A percentile compares a stretch with the other conserved stretches of the same genome.
These are phyloP conservation scores for Tylopilus orsonianus DNA, from an alignment of 1,284 basidiomycete genomes.

Conservation along the genomic window DNA sequence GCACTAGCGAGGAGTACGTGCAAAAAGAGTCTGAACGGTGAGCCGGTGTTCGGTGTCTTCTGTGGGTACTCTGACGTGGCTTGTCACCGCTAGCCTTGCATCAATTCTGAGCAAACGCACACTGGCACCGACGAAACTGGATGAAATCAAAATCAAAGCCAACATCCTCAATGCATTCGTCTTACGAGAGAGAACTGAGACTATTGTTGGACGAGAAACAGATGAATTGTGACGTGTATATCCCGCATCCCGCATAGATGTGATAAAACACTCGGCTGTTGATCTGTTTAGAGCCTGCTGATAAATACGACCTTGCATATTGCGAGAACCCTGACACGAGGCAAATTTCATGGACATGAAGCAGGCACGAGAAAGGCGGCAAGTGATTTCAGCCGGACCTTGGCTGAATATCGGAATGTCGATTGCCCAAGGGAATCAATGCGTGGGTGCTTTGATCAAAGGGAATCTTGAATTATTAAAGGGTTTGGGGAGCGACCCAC, in stretches of 20 bases:
- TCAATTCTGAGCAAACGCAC: slow-evolving; percentile 74
- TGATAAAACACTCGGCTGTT: slow-evolving; percentile 5
- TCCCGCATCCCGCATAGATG: slow-evolving; percentile 15
- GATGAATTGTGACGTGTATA: slow-evolving; percentile 33
- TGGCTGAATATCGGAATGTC: slow-evolving; percentile 26
- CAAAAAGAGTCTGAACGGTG: slow-evolving; percentile 86
- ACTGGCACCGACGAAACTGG: slow-evolving; percentile 77
- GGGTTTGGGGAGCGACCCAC: slow-evolving; percentile 3
- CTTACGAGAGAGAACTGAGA: slow-evolving; percentile 43
- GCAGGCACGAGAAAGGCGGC: slow-evolving; percentile 24
- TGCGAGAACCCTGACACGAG: slow-evolving; percentile 20
- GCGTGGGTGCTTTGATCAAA: slow-evolving; percentile 12
- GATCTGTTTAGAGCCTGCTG: slow-evolving; percentile 16
- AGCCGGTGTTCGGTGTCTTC: slow-evolving; percentile 28
- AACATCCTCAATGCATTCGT: slow-evolving; percentile 84
- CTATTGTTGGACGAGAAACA: slow-evolving; percentile 35
- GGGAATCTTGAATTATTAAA: slow-evolving; percentile 18
- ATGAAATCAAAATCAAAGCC: slow-evolving; percentile 91
- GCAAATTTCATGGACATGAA: slow-evolving; percentile 24
- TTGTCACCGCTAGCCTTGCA: slow-evolving; percentile 45
- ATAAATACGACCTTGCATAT: slow-evolving; percentile 16
- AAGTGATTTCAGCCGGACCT: slow-evolving; percentile 22
- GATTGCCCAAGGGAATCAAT: slow-evolving; percentile 15
- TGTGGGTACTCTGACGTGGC: slow-evolving; percentile 15
- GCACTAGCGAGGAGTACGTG: slow-evolving; percentile 74